Evolutionary conservation across 2,329 filamentous ascomycete genomes (phyloP).

Genomic region (Fusarium goolgardi): DNA sequence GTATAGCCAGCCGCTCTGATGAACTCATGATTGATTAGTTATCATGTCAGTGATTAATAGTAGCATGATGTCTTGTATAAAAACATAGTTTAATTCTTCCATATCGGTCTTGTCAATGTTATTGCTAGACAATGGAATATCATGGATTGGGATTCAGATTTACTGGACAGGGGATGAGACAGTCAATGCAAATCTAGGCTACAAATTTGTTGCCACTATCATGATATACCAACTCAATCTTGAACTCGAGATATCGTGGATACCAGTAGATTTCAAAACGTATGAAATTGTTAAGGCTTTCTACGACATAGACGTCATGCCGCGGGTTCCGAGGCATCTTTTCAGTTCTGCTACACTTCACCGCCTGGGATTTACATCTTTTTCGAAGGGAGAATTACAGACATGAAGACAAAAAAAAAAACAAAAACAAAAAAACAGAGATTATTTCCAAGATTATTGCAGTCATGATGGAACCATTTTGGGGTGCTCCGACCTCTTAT

Average conservation of each 20-base stretch:
- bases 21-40: neutral
- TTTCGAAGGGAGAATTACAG: neutral
- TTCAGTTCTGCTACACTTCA: slow-evolving; percentile 27
- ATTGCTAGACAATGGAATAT: neutral
- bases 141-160: neutral
- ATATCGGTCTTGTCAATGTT: neutral
- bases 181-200: no score
- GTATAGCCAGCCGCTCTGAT: neutral
- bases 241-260: neutral
- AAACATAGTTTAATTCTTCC: neutral
- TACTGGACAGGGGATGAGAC: no score
- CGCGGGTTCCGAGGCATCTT: slow-evolving; percentile 15
- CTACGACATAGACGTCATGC: slow-evolving; percentile 11
- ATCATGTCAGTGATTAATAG: neutral
- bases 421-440: neutral
- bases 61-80: neutral
- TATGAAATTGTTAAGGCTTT: neutral
- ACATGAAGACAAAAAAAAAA: neutral
- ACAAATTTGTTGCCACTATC: no score
- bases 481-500: slow-evolving; percentile 50
- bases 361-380: slow-evolving; percentile 9
- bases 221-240: neutral
- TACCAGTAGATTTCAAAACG: neutral
- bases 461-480: slow-evolving; percentile 42
- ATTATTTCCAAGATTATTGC: accelerated